Evolutionary conservation across 2,329 filamentous ascomycete genomes (phyloP), one percentile per base, ranked within the genome.

Genomic region (Septoria linicola): DNA sequence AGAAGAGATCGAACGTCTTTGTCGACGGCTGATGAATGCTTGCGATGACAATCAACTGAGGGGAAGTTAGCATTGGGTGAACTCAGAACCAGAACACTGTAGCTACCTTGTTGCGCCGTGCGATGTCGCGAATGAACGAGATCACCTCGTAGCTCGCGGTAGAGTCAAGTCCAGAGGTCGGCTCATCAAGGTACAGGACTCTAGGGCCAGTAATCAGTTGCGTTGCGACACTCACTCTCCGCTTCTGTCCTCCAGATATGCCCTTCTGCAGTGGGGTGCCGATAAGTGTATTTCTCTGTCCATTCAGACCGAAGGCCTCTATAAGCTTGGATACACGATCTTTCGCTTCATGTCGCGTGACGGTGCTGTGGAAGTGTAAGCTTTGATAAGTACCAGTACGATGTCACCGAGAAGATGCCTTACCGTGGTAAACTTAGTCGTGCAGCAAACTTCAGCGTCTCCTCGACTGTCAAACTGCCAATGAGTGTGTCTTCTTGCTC

Each of bases 401-500:
- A 20, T 19, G 7, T 35, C 10, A 3, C n/a, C 10, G 20, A 41
- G 8, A 74, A 69, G 2, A 76, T 67, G 1, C 82, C 76, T 36
- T 48, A 54, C 59, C 53, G 44, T 32, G 60, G 53, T 3, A 84
- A 59, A 56, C 82, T 67, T 8, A 93, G 77, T 30, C 83, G 78
- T 0, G 87, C 86, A 0, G 87, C 84, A 66, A 93, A 93, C 51
- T 81, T 70, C 49, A 95, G 69, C 0, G 88, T 93, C 72, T 93
- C 89, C 13, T 79, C 74, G 2, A 90, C 86, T 0, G 88, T 93
- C 55, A 93, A 72, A 0, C 84, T 84, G 1, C 88, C 89, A 39
- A 91, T 85, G 4, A 93, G 76, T 0, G 87, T 84, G 71, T 95
- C 89, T 53, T 93, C 88, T 67, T 95, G 89, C 71, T 93, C 89